These are phyloP conservation scores for Penicillium pancosmium DNA, from an alignment of 495 filamentous ascomycete genomes.

Conservation along the genomic window DNA sequence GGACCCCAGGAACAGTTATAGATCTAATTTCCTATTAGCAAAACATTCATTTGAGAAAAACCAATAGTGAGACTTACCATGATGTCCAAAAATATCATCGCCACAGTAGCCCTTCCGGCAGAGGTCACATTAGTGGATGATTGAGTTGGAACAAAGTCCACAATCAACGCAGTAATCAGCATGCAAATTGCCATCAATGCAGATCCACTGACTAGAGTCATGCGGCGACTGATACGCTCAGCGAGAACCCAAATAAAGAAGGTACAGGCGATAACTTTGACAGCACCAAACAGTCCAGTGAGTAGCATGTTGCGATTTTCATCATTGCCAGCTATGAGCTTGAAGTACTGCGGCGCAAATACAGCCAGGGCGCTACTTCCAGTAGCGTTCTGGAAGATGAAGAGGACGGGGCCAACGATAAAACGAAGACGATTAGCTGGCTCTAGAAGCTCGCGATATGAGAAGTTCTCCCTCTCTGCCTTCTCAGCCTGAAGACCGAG, in stretches of 20 bases:
- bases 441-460: constrained; percentile 42
- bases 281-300: constrained; percentile 43
- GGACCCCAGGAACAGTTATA: constrained; percentile 33
- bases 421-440: constrained; percentile 44
- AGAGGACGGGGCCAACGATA: constrained; percentile 24
- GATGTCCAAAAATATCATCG: constrained; percentile 30
- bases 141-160: constrained; percentile 26
- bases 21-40: constrained; percentile 12
- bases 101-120: constrained; percentile 27
- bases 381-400: constrained; percentile 29
- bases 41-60: background rate
- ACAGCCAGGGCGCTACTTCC: constrained; percentile 31
- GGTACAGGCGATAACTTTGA: constrained; percentile 41
- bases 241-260: constrained; percentile 44
- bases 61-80: constrained; percentile 15
- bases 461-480: constrained; percentile 40
- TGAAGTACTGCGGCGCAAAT: constrained; percentile 44
- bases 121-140: constrained; percentile 17
- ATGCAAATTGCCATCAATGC: constrained; percentile 28
- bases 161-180: constrained; percentile 29
- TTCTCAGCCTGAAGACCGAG: constrained; percentile 45
- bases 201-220: constrained; percentile 37
- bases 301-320: constrained; percentile 39
- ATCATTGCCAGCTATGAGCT: constrained; percentile 34
- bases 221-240: constrained; percentile 40